Conservation (phyloP, 257 asterid genomes). For the Solanum ahanhuiri region DNA sequence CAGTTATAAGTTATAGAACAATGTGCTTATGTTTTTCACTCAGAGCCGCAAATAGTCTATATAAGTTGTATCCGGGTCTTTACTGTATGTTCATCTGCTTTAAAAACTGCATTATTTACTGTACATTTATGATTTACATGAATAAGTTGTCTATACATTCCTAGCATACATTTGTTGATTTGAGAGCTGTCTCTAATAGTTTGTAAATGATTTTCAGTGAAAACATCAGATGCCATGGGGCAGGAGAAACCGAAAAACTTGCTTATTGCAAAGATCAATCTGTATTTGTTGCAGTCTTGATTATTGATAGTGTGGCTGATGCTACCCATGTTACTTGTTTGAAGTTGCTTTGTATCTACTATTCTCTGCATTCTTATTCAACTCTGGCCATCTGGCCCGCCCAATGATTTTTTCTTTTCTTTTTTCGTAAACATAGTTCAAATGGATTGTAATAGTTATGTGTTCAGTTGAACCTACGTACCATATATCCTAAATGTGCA, state of each 20-base stretch:
- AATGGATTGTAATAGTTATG: not conserved
- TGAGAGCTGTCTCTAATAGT: not conserved
- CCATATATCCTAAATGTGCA: not conserved
- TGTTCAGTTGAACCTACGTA: not conserved
- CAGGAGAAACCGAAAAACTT: not conserved
- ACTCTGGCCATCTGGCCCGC: not conserved
- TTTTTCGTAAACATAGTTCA: not conserved
- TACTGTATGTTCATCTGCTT: not conserved
- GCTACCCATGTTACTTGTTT: not conserved
- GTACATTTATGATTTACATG: not conserved
- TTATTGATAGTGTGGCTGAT: not conserved
- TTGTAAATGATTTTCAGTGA: not conserved
- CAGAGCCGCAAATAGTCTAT: constrained; percentile 52
- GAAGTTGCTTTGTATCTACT: not conserved
- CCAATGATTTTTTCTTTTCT: not conserved
- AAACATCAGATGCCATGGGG: not conserved
- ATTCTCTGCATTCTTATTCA: not conserved
- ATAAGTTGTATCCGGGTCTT: not conserved
- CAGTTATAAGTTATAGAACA: not conserved
- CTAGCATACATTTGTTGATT: not conserved
- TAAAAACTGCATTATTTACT: not conserved
- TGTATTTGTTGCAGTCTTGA: not conserved
- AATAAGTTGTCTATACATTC: not conserved
- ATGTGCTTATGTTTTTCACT: not conserved
- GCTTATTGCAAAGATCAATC: not conserved